Conservation (phyloP, 2,329 filamentous ascomycete genomes). For the Hypoxylon sp. region DNA sequence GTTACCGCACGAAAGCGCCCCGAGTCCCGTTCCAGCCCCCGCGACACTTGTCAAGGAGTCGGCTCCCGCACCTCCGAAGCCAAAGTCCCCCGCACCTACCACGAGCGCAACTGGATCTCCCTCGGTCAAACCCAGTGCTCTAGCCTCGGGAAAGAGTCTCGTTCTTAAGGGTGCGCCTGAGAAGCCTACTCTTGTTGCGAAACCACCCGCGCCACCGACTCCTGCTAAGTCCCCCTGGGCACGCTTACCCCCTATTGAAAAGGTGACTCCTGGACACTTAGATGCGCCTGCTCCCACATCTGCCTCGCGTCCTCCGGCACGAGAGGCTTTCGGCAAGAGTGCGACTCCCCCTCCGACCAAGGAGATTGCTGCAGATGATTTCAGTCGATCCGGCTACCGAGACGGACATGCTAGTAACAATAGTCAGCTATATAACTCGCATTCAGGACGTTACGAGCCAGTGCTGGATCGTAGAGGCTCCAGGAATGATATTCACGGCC, state of each 20-base stretch:
- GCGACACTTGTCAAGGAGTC: conserved; percentile 58
- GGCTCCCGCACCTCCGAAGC: conserved; percentile 57
- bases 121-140: conserved; percentile 61
- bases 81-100: conserved; percentile 61
- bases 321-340: conserved; percentile 70
- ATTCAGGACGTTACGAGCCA: conserved; percentile 92
- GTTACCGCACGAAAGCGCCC: conserved; percentile 70
- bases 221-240: conserved; percentile 95
- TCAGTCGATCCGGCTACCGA: conserved; percentile 85
- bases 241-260: conserved; percentile 85
- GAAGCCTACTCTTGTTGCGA: conserved; percentile 80
- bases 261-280: conserved; percentile 77
- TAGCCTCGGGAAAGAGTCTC: conserved; percentile 72
- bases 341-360: conserved; percentile 71
- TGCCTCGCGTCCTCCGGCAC: conserved; percentile 64
- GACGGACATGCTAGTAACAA: conserved; percentile 75
- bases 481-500: conserved; percentile 75
- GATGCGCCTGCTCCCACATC: conserved; percentile 63
- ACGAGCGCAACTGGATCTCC: conserved; percentile 56
- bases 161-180: conserved; percentile 77
- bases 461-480: conserved; percentile 83
- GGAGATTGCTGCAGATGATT: conserved; percentile 95
- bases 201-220: conserved; percentile 75
- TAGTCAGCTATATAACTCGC: conserved; percentile 92
- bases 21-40: conserved; percentile 50